These are phyloP conservation scores for Penicillium sclerotiorum DNA, from an alignment of 2,329 filamentous ascomycete genomes.

Conservation along the genomic window DNA sequence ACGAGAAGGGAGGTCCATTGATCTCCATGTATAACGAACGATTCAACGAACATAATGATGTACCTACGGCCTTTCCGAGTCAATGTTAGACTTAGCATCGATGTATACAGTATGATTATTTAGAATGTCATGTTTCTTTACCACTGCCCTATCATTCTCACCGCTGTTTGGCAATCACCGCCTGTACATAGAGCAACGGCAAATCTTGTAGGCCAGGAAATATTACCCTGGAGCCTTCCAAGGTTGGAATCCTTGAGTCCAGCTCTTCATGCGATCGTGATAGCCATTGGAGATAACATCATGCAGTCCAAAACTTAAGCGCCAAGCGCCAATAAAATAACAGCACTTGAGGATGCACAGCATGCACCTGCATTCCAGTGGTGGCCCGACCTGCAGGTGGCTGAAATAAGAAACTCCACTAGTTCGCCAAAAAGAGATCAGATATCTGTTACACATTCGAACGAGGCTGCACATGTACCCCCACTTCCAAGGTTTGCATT, in stretches of 20 bases:
- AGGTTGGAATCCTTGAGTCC: neutral
- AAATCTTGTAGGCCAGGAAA: neutral
- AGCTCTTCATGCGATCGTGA: neutral
- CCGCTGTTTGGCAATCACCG: neutral
- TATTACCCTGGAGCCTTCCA: neutral
- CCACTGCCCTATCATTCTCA: neutral
- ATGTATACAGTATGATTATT: neutral
- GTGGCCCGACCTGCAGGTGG: neutral
- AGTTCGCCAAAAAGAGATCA: neutral
- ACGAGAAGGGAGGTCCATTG: neutral
- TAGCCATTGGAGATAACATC: neutral
- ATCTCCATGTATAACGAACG: neutral
- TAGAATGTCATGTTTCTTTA: neutral
- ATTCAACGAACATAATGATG: constrained; percentile 1
- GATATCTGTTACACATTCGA: neutral
- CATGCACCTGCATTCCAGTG: neutral
- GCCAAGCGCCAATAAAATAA: neutral
- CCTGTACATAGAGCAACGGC: neutral
- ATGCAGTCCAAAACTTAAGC: neutral
- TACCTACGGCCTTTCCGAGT: constrained; percentile 1
- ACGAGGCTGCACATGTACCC: neutral
- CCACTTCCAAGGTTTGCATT: neutral
- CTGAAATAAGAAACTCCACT: neutral
- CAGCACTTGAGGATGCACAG: neutral
- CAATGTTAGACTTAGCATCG: neutral